These are phyloP conservation scores for Triticum timopheevii DNA, from an alignment of 176 grass and related monocot species.

Conservation along the genomic window DNA sequence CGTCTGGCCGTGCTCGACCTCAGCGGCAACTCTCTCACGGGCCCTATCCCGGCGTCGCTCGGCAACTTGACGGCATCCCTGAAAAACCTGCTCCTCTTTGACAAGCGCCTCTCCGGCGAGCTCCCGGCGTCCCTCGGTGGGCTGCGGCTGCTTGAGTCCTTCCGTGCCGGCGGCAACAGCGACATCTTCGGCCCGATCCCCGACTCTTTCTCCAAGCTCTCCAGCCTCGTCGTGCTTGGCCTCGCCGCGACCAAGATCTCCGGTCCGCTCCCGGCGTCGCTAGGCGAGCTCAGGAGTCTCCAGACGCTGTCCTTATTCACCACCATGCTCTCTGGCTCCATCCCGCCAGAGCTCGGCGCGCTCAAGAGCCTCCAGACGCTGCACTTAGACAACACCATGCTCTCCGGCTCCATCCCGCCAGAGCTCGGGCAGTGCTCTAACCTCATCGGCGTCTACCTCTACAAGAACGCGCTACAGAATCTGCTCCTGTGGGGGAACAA, in stretches of 20 bases:
- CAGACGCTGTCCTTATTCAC: too few species aligned
- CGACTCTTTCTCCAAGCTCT: constrained; percentile 43
- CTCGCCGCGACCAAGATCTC: too few species aligned
- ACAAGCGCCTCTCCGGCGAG: constrained; percentile 72
- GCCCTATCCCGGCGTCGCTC: constrained; percentile 52
- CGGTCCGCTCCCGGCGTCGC: too few species aligned
- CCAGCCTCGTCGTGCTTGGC: constrained; percentile 65
- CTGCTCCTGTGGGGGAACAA: constrained; percentile 90
- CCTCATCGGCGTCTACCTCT: constrained; percentile 76
- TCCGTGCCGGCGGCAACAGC: constrained; percentile 73
- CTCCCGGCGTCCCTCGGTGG: constrained; percentile 63
- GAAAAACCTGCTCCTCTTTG: constrained; percentile 56
- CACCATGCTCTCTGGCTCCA: too few species aligned
- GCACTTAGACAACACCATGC: too few species aligned
- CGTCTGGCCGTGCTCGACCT: constrained; percentile 61
- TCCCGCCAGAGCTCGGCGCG: too few species aligned
- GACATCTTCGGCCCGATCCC: constrained; percentile 66
- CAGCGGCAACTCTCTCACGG: constrained; percentile 67
- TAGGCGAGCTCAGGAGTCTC: too few species aligned
- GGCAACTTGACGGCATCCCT: constrained; percentile 44
- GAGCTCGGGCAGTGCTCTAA: constrained; percentile 74
- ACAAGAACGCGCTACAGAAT: constrained; percentile 83
- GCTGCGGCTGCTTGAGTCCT: constrained; percentile 51
- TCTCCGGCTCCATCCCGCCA: too few species aligned
- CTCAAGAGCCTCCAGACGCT: too few species aligned